These are phyloP conservation scores for Phytophthora agathidicida DNA, from an alignment of 352 stramenopile genomes.

Conservation along the genomic window DNA sequence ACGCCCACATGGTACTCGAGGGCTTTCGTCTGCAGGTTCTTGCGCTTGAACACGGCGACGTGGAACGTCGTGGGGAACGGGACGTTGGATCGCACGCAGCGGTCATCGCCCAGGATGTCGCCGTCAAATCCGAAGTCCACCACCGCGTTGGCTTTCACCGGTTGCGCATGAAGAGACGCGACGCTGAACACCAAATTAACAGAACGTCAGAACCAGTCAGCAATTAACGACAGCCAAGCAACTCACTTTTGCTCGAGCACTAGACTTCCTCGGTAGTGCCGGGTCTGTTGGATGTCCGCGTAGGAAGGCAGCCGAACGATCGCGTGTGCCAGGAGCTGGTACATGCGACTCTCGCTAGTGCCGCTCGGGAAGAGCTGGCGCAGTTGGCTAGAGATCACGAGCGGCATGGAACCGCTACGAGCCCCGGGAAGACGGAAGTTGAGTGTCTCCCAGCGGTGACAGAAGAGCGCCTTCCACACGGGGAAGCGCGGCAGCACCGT, in stretches of 20 bases:
- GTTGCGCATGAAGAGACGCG: constrained; percentile 28
- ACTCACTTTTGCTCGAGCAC: constrained; percentile 38
- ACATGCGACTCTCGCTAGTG: constrained; percentile 35
- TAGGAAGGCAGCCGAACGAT: constrained; percentile 36
- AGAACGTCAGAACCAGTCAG: background rate
- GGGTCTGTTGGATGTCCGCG: constrained; percentile 37
- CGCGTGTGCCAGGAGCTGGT: constrained; percentile 39
- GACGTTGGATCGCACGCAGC: constrained; percentile 37
- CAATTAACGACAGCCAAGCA: background rate
- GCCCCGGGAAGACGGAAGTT: constrained; percentile 37
- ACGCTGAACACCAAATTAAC: constrained; percentile 26
- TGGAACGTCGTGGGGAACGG: constrained; percentile 43
- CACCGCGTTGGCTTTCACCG: constrained; percentile 15
- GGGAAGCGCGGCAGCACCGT: constrained; percentile 37
- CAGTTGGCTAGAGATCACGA: constrained; percentile 23
- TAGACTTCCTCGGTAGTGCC: constrained; percentile 33
- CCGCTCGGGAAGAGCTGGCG: constrained; percentile 29
- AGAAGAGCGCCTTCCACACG: constrained; percentile 41
- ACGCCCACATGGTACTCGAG: constrained; percentile 41
- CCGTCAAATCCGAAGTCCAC: constrained; percentile 37
- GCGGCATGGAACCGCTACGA: constrained; percentile 4
- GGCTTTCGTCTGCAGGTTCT: constrained; percentile 16
- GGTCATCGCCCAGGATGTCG: constrained; percentile 40
- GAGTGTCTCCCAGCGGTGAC: constrained; percentile 37
- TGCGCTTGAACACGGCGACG: constrained; percentile 40